Evolutionary conservation across 169 alveolate genomes (phyloP).

Genomic region (Plasmodium gonderi): DNA sequence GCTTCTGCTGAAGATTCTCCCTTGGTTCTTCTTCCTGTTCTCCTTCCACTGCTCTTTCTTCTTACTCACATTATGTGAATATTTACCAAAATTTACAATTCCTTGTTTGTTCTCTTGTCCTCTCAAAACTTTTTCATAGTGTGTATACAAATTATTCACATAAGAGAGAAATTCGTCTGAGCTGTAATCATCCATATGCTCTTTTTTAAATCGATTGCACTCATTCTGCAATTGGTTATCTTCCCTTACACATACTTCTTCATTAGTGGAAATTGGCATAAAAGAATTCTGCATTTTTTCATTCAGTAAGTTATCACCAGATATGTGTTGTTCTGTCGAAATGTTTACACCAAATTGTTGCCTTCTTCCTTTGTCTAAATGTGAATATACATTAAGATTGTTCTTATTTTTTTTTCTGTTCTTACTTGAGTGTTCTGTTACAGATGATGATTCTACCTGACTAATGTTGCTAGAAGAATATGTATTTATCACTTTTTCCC

Average conservation of each 20-base stretch:
- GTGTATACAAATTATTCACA: neutral
- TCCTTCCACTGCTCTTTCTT: no score
- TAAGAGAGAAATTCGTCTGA: conserved; percentile 16
- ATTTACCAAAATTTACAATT: neutral
- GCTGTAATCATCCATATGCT: neutral
- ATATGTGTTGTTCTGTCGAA: neutral
- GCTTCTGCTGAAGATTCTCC: neutral
- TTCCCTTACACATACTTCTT: neutral
- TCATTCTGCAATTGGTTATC: neutral
- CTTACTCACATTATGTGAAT: no score
- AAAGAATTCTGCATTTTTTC: neutral
- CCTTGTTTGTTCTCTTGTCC: neutral
- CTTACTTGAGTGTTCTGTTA: neutral
- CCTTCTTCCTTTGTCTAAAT: no score
- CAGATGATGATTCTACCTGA: neutral
- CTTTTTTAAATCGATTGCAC: neutral
- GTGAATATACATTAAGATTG: no score
- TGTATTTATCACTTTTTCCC: neutral
- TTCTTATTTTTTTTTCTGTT: neutral
- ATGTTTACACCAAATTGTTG: neutral
- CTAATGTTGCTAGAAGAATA: neutral
- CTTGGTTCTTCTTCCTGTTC: neutral
- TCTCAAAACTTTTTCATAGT: neutral
- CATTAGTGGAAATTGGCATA: neutral
- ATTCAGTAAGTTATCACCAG: neutral